A percentile compares a stretch with the other conserved stretches of the same genome.
These are phyloP conservation scores for Lentinus tigrinus DNA, from an alignment of 768 basidiomycete genomes.

Conservation along the genomic window DNA sequence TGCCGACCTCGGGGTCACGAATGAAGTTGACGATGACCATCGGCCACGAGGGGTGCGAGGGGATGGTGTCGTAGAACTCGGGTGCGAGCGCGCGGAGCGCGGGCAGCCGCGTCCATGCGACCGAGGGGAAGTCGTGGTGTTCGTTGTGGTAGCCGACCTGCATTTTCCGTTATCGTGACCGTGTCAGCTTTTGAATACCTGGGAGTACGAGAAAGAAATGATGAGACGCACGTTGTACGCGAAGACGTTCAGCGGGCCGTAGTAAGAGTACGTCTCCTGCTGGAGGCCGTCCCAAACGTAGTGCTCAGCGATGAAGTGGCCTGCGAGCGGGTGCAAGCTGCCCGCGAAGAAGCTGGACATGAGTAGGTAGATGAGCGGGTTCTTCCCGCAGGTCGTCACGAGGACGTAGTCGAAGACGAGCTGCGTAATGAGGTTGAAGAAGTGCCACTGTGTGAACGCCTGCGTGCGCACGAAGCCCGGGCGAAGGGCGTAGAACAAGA, in stretches of 20 bases:
- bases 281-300: slow-evolving; percentile 90
- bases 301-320: slow-evolving; percentile 97
- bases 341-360: slow-evolving; percentile 95
- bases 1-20: slow-evolving; percentile 81
- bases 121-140: slow-evolving; percentile 97
- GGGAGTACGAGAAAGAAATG: background rate
- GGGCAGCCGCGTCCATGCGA: slow-evolving; percentile 93
- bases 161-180: slow-evolving; percentile 30
- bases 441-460: slow-evolving; percentile 79
- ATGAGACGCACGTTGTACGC: slow-evolving; percentile 81
- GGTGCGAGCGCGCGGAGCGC: slow-evolving; percentile 79
- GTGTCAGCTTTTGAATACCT: background rate
- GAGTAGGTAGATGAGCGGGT: slow-evolving; percentile 76
- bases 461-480: slow-evolving; percentile 91
- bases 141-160: slow-evolving; percentile 99
- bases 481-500: slow-evolving; percentile 95
- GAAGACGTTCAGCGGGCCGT: slow-evolving; percentile 84
- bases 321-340: slow-evolving; percentile 92
- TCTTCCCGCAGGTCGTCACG: slow-evolving; percentile 43
- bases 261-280: slow-evolving; percentile 98
- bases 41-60: slow-evolving; percentile 89
- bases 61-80: slow-evolving; percentile 88
- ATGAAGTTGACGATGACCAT: slow-evolving; percentile 96
- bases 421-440: slow-evolving; percentile 70
- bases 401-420: slow-evolving; percentile 72